Conservation (phyloP, 2,329 filamentous ascomycete genomes). For the Claviceps maximensis region DNA sequence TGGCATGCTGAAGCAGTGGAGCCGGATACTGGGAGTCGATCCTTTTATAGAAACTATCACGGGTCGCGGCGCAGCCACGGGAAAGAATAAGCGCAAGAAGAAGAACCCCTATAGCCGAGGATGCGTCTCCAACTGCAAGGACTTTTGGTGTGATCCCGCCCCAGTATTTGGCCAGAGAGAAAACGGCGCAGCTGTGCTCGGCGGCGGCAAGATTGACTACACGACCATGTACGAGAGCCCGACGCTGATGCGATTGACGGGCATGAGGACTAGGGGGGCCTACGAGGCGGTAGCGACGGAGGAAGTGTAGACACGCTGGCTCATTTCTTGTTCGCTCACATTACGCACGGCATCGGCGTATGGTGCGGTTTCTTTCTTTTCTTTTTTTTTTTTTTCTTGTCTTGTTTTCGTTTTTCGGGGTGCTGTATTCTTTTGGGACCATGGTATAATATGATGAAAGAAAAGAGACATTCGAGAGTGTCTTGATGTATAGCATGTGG, state of each 20-base stretch:
- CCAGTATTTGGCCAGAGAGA: conserved; percentile 65
- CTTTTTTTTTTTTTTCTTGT: neutral
- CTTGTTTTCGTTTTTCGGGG: neutral
- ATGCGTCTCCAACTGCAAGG: conserved; percentile 75
- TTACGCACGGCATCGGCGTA: neutral
- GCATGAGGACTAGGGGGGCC: conserved; percentile 36
- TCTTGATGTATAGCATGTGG: neutral
- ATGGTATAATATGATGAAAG: neutral
- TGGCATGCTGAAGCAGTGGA: conserved; percentile 67
- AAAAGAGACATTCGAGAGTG: neutral
- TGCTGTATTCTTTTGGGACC: neutral
- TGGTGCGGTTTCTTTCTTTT: neutral
- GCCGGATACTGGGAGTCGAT: conserved; percentile 75
- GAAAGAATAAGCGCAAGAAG: conserved; percentile 39
- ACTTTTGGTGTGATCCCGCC: conserved; percentile 90
- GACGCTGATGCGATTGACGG: conserved; percentile 45
- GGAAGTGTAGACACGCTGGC: conserved; percentile 24
- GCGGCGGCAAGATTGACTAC: conserved; percentile 73
- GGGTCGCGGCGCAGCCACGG: conserved; percentile 57
- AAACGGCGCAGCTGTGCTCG: conserved; percentile 62
- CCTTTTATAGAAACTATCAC: conserved; percentile 89
- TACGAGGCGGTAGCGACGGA: conserved; percentile 52
- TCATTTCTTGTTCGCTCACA: too few relatives aligned
- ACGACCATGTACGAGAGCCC: conserved; percentile 82
- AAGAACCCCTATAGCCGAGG: conserved; percentile 79